Evolutionary conservation across 805 yeast species (phyloP).

Genomic region (Candida dajiaensis): DNA sequence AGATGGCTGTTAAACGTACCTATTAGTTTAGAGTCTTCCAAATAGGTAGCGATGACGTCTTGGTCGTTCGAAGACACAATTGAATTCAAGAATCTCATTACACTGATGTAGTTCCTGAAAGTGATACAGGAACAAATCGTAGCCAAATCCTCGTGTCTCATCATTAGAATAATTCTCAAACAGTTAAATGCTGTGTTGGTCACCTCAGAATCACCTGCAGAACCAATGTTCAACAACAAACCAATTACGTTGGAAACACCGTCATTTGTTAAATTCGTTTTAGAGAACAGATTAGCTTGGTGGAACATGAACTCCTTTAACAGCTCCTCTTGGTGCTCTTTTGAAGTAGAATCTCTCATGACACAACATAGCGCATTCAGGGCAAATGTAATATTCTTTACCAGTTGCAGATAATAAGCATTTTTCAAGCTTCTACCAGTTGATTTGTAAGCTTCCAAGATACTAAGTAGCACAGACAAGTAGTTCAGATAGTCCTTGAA

Average conservation of each 20-base stretch:
- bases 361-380: constrained; percentile 15
- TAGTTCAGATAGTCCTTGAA: constrained; percentile 23
- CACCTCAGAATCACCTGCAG: constrained; percentile 8
- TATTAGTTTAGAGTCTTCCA: constrained; percentile 13
- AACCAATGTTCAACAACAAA: constrained; percentile 17
- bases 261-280: constrained; percentile 29
- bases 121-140: constrained; percentile 24
- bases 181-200: constrained; percentile 24
- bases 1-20: constrained; percentile 17
- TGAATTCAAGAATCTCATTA: constrained; percentile 20
- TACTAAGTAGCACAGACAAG: constrained; percentile 16
- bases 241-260: constrained; percentile 30
- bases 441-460: constrained; percentile 18
- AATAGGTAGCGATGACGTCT: constrained; percentile 17
- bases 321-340: constrained; percentile 24
- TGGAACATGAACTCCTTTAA: constrained; percentile 26
- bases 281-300: constrained; percentile 25
- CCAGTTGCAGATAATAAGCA: constrained; percentile 12
- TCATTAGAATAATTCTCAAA: constrained; percentile 28
- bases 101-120: constrained; percentile 14
- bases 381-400: constrained; percentile 13
- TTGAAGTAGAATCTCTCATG: constrained; percentile 13
- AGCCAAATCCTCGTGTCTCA: constrained; percentile 24
- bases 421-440: constrained; percentile 13
- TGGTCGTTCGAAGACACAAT: constrained; percentile 24